Evolutionary conservation across 2,329 filamentous ascomycete genomes (phyloP).

Genomic region (Nannizziopsis arthrosporioides): DNA sequence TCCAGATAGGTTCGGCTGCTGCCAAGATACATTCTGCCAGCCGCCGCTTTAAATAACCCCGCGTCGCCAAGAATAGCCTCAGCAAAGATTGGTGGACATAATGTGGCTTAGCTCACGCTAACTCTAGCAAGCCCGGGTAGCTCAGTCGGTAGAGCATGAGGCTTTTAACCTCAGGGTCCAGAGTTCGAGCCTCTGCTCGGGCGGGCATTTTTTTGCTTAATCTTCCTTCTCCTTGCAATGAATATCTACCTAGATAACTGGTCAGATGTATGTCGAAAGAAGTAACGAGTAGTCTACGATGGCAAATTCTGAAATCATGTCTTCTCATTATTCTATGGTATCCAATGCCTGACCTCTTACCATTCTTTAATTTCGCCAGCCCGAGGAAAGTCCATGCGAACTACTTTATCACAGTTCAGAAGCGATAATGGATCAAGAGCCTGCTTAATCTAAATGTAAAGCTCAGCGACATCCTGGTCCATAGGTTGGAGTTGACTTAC

Average conservation of each 20-base stretch:
- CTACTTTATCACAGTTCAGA: conserved; percentile 54
- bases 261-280: too few species aligned
- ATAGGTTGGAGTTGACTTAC: conserved; percentile 30
- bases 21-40: too few species aligned
- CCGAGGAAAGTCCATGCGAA: conserved; percentile 43
- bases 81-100: too few species aligned
- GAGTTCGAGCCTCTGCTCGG: conserved; percentile 12
- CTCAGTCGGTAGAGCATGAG: conserved; percentile 13
- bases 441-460: conserved; percentile 43
- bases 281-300: too few species aligned
- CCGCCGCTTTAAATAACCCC: too few species aligned
- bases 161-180: conserved; percentile 13
- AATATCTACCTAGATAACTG: too few species aligned
- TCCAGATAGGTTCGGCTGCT: not conserved
- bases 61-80: too few species aligned
- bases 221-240: too few species aligned
- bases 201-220: conserved; percentile 1
- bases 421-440: conserved; percentile 55
- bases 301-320: too few species aligned
- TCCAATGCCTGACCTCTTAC: conserved; percentile 21
- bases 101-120: too few species aligned
- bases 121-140: conserved; percentile 6
- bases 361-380: conserved; percentile 40
- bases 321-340: too few species aligned
- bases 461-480: conserved; percentile 15